Conservation (phyloP, 306 rosid species). For the Inga leiocalycina region DNA sequence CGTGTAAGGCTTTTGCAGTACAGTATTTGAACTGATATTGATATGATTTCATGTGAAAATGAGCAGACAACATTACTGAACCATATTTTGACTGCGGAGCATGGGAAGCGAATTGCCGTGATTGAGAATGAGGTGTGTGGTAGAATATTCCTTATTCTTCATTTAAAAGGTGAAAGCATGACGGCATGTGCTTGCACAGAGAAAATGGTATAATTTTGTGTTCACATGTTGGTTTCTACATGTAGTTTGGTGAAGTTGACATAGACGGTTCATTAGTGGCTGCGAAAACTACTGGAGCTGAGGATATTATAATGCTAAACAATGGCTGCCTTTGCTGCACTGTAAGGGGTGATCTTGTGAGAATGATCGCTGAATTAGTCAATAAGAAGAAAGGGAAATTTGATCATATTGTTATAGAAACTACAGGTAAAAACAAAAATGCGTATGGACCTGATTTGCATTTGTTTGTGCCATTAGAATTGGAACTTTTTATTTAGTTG, state of each 20-base stretch:
- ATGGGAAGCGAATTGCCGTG: slow-evolving; percentile 91
- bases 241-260: slow-evolving; percentile 90
- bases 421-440: slow-evolving; percentile 57
- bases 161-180: background rate
- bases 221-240: slow-evolving; percentile 22
- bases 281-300: slow-evolving; percentile 81
- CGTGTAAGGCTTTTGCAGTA: background rate
- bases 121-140: slow-evolving; percentile 83
- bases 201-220: slow-evolving; percentile 7
- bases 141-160: background rate
- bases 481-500: background rate
- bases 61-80: slow-evolving; percentile 87
- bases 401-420: slow-evolving; percentile 92
- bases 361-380: slow-evolving; percentile 87
- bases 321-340: slow-evolving; percentile 99
- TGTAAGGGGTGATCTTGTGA: slow-evolving; percentile 92
- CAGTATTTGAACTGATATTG: slow-evolving; percentile 1
- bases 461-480: background rate
- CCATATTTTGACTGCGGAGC: slow-evolving; percentile 90
- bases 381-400: slow-evolving; percentile 80
- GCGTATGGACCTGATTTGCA: background rate
- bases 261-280: slow-evolving; percentile 97
- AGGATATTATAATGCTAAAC: slow-evolving; percentile 92
- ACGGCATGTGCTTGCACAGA: background rate
- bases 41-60: slow-evolving; percentile 32